Evolutionary conservation across 495 filamentous ascomycete species (phyloP), one percentile per base, ranked within the genome.

Genomic region (Bacidia rubella): DNA sequence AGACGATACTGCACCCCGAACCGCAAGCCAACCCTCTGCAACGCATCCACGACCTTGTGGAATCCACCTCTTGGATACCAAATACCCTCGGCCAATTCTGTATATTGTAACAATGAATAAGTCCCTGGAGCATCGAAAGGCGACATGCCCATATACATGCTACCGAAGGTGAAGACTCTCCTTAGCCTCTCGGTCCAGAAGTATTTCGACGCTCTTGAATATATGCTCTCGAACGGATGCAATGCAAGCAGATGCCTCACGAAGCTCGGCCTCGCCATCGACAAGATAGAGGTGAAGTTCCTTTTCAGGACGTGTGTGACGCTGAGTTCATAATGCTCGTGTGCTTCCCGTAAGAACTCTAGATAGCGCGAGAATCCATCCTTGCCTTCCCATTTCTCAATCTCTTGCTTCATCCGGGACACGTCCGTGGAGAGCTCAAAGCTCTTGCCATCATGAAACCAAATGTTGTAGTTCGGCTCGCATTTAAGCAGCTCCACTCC

Each of bases 121-220:
- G 82, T 86, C 1, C 77, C 80, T 4, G 82, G 82, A 0, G 82
- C 82, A 52, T 83, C 79, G 63, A 80, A 86, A 1, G 82, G 82
- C 54, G 68, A 75, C 82, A 86, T 86, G 0, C 82, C 82, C 72
- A 86, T 79, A 58, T 86, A 86, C 82, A 86, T 86, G 54, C 78
- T 83, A 25, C 77, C 80, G 62, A 86, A 86, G 10, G 81, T 85
- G 57, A 85, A 84, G 0, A 79, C 80, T 12, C 82, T 63, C 43
- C 80, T 66, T 61, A 85, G 60, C 52, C 81, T 67, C 58, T 85
- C 81, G 1, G 79, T 80, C 66, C 69, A 74, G 62, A 85, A 85
- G 59, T 83, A 85, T 48, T 67, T 72, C 15, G 70, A 62, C 17
- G 79, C 73, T 19, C 81, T 68, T 11, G 62, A 66, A 64, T 76